Base-by-base conservation (phyloP, 305 asterid species). In the Fraxinus xanthoxyloides region DNA sequence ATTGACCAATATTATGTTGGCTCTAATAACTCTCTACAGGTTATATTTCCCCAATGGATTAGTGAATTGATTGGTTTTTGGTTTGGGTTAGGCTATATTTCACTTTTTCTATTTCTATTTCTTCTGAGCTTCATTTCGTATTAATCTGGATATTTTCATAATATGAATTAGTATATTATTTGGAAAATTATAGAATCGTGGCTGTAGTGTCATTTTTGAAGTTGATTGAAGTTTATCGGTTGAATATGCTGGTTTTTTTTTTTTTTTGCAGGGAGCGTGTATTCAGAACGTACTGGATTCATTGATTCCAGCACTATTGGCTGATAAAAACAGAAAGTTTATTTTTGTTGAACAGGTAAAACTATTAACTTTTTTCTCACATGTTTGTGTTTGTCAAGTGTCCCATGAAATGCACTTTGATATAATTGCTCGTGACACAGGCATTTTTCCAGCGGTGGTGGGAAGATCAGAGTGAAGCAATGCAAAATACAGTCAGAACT, bases 391-490 rank as follows among this genome's bases (percentile, higher is more conserved):
- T 70, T 26, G 63, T 26, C 31, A 76, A 10, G 77, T 67, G 43
- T 67, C 84, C 48, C 67, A 81, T 28, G 77, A 17, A 83, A 34
- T 79, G 31, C 17, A 35, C 75, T 78, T 54, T 82, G 73, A 69
- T 32, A 43, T 67, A 28, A 80, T 32, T 80, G 81, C 77, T 86
- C 10, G 82, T 83, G 23, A 0, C 72, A 26, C 85, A 97, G 99
- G 98, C 99, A 1, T 97, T 97, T 89, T 92, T 97, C 85, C 99
- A 97, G 96, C 93, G 98, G 48, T 97, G 99, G 99, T 97, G 99
- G 99, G 88, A 91, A 72, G 79, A 87, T 31, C 99, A 97, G 89
- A 92, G 93, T 70, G 94, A 91, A 21, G 87, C 51, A 48, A 86
- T 85, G 89, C 90, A 93, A 87, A 85, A 83, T 72, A 91, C 87